Percentiles rank a stretch among this genome's conserved stretches.
Evolutionary conservation across 2,329 filamentous ascomycete species (phyloP).

Genomic region (Phaeomoniella chlamydospora): DNA sequence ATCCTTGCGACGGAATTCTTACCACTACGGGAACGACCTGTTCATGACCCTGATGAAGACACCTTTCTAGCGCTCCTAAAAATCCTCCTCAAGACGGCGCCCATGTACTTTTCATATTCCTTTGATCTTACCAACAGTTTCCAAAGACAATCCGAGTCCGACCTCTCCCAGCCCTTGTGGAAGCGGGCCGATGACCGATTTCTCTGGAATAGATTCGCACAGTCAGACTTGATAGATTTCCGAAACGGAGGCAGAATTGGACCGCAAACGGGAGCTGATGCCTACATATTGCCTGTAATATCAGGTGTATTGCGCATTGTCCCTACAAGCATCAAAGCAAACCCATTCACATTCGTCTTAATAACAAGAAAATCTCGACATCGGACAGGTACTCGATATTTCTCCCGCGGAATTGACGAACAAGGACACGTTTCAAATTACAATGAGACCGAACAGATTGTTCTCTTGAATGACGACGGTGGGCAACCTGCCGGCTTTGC

Average conservation of each 20-base stretch:
- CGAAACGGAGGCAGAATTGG: slow-evolving; percentile 38
- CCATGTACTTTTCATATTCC: slow-evolving; percentile 97
- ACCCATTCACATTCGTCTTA: slow-evolving; percentile 67
- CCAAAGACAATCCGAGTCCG: slow-evolving; percentile 73
- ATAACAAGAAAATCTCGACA: slow-evolving; percentile 82
- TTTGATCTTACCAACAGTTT: slow-evolving; percentile 94
- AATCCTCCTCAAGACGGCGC: slow-evolving; percentile 63
- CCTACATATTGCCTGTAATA: slow-evolving; percentile 89
- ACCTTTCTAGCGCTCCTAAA: slow-evolving; percentile 74
- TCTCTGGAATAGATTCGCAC: slow-evolving; percentile 95
- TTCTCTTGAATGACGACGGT: slow-evolving; percentile 72
- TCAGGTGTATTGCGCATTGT: slow-evolving; percentile 92
- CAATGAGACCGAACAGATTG: slow-evolving; percentile 92
- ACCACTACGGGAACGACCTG: slow-evolving; percentile 73
- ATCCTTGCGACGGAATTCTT: slow-evolving; percentile 83
- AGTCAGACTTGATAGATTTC: slow-evolving; percentile 83
- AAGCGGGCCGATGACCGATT: slow-evolving; percentile 89
- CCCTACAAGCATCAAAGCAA: slow-evolving; percentile 72
- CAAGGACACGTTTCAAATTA: slow-evolving; percentile 94
- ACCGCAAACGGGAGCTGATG: slow-evolving; percentile 64
- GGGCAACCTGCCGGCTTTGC: slow-evolving; percentile 67
- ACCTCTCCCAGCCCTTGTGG: slow-evolving; percentile 66
- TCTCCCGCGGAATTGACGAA: slow-evolving; percentile 86
- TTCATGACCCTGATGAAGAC: slow-evolving; percentile 90
- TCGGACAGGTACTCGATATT: slow-evolving; percentile 82